Conservation (phyloP, 495 filamentous ascomycete genomes). For the Tuber aestivum region DNA sequence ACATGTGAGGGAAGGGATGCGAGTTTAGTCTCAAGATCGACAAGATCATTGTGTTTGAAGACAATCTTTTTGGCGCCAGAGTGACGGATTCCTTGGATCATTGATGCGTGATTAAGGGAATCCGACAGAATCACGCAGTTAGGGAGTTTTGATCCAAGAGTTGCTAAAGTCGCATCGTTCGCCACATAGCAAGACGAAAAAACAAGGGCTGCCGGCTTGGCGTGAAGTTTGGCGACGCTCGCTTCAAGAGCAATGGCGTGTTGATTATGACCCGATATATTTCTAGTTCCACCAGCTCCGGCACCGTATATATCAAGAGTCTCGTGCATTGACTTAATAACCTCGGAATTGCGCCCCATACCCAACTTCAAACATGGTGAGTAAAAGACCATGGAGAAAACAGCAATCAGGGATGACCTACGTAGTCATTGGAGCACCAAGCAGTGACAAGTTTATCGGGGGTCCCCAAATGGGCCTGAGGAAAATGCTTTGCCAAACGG, state of each 20-base stretch:
- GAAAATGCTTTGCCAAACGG: conserved; percentile 90
- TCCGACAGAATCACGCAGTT: conserved; percentile 94
- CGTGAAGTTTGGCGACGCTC: conserved; percentile 75
- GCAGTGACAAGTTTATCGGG: conserved; percentile 88
- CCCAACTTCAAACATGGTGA: conserved; percentile 51
- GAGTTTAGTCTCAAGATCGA: conserved; percentile 82
- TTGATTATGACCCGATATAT: conserved; percentile 96
- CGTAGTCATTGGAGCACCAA: conserved; percentile 98
- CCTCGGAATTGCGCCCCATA: conserved; percentile 87
- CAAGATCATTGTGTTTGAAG: conserved; percentile 94
- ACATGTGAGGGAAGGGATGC: conserved; percentile 73
- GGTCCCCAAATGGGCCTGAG: conserved; percentile 81
- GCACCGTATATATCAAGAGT: conserved; percentile 93
- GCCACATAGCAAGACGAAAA: conserved; percentile 97
- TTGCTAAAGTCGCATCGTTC: conserved; percentile 95
- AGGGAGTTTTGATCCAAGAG: conserved; percentile 89
- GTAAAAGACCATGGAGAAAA: not conserved
- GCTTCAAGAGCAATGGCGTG: conserved; percentile 82
- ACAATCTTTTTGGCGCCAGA: conserved; percentile 94
- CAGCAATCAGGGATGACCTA: not conserved
- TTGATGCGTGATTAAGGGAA: conserved; percentile 92
- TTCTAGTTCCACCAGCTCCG: conserved; percentile 89
- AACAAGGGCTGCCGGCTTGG: conserved; percentile 86
- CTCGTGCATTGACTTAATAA: conserved; percentile 86
- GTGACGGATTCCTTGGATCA: conserved; percentile 99